These are phyloP conservation scores for Clarireedia paspali DNA, from an alignment of 2,329 filamentous ascomycete genomes.

Conservation along the genomic window DNA sequence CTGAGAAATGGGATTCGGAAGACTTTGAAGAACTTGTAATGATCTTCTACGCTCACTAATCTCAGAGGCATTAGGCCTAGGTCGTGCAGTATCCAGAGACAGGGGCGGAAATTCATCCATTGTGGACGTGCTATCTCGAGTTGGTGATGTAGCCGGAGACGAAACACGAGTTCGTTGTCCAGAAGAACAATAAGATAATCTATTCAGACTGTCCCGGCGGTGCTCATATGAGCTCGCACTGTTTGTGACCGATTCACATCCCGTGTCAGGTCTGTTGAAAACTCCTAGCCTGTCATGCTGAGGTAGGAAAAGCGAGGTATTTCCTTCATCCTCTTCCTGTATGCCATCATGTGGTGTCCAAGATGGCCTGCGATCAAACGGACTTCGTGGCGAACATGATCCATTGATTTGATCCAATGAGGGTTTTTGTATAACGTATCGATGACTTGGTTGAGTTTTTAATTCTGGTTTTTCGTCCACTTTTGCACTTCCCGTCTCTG, in stretches of 20 bases:
- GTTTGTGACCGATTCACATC: constrained; percentile 50
- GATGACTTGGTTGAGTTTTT: constrained; percentile 22
- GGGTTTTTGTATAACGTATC: constrained; percentile 20
- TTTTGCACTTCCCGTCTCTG: constrained; percentile 50
- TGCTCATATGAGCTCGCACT: constrained; percentile 50
- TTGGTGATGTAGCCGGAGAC: constrained; percentile 50
- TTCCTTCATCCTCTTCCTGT: neutral
- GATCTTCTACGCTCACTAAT: constrained; percentile 27
- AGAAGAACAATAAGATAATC: constrained; percentile 53
- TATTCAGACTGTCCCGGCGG: constrained; percentile 47
- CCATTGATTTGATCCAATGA: constrained; percentile 16
- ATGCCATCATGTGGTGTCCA: neutral
- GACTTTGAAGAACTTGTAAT: constrained; percentile 22
- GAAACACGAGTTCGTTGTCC: constrained; percentile 53
- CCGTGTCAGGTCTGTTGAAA: constrained; percentile 24
- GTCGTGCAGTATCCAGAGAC: constrained; percentile 15
- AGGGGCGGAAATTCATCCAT: constrained; percentile 20
- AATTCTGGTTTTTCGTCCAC: constrained; percentile 31
- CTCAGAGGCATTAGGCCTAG: constrained; percentile 22
- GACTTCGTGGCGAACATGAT: constrained; percentile 16
- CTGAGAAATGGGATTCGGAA: constrained; percentile 17
- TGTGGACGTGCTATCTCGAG: constrained; percentile 44
- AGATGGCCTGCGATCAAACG: constrained; percentile 11
- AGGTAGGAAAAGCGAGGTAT: constrained; percentile 6
- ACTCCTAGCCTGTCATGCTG: too few species aligned